Percentiles rank a stretch among this genome's conserved stretches.
Conservation (phyloP, 2,329 filamentous ascomycete genomes). For the Fusarium circinatum region DNA sequence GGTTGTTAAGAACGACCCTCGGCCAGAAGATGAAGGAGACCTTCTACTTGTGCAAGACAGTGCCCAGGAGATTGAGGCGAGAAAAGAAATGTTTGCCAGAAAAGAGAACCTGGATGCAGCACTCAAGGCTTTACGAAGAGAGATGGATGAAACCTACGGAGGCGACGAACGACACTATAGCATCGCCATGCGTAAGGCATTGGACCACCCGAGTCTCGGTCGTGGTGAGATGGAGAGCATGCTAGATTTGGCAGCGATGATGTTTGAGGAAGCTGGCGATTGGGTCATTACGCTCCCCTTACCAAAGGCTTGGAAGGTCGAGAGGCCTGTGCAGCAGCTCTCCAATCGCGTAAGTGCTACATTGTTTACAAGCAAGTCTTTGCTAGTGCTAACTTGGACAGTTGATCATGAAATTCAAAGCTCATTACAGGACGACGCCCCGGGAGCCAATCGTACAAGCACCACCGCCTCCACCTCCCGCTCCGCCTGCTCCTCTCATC, state of each 20-base stretch:
- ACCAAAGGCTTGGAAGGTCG: slow-evolving; percentile 55
- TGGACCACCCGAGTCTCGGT: slow-evolving; percentile 53
- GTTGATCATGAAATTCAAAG: slow-evolving; percentile 53
- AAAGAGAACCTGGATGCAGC: slow-evolving; percentile 71
- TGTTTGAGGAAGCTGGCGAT: slow-evolving; percentile 57
- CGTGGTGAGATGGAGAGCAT: slow-evolving; percentile 56
- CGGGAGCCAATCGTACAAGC: slow-evolving; percentile 43
- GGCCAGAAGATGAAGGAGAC: slow-evolving; percentile 49
- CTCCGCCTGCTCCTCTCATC: slow-evolving; percentile 18
- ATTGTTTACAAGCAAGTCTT: neutral
- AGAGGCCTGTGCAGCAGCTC: slow-evolving; percentile 50
- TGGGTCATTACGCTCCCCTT: slow-evolving; percentile 55
- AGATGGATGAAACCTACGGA: slow-evolving; percentile 56
- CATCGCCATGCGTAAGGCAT: slow-evolving; percentile 56
- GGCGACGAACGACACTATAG: slow-evolving; percentile 53
- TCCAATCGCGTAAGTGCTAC: slow-evolving; percentile 49
- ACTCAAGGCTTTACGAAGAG: slow-evolving; percentile 54
- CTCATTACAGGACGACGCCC: slow-evolving; percentile 51
- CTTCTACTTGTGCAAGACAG: slow-evolving; percentile 57
- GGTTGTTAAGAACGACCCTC: slow-evolving; percentile 53
- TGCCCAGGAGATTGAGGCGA: slow-evolving; percentile 64
- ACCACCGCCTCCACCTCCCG: slow-evolving; percentile 23
- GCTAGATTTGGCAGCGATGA: slow-evolving; percentile 57
- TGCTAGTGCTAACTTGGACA: slow-evolving; percentile 39
- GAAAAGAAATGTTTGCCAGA: slow-evolving; percentile 70